These are phyloP conservation scores for Aspergillus diversus DNA, from an alignment of 495 filamentous ascomycete genomes.

Conservation along the genomic window DNA sequence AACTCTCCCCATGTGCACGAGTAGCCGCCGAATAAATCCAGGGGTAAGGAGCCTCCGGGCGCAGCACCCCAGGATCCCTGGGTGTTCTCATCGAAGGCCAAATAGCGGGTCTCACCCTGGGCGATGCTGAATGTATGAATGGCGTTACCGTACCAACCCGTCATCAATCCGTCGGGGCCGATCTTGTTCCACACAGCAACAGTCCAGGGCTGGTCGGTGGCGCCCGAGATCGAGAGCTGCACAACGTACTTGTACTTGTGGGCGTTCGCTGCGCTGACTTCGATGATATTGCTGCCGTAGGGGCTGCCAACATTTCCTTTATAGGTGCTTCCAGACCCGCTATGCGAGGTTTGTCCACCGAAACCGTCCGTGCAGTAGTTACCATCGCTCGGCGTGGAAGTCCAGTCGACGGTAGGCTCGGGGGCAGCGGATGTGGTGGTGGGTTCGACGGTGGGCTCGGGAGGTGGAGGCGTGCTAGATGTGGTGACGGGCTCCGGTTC, in stretches of 20 bases:
- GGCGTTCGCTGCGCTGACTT: constrained; percentile 38
- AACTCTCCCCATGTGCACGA: constrained; percentile 53
- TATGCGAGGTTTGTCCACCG: constrained; percentile 22
- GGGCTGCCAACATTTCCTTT: constrained; percentile 54
- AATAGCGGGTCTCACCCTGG: constrained; percentile 44
- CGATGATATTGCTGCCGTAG: constrained; percentile 58
- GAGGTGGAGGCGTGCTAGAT: constrained; percentile 20
- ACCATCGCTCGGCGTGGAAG: constrained; percentile 26
- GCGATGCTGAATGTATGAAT: constrained; percentile 48
- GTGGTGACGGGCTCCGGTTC: background rate
- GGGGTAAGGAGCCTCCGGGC: constrained; percentile 37
- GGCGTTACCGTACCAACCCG: constrained; percentile 50
- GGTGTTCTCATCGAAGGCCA: constrained; percentile 54
- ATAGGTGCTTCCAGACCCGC: constrained; percentile 38
- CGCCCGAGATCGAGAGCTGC: constrained; percentile 42
- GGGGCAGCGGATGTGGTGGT: constrained; percentile 19
- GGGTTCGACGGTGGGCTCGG: constrained; percentile 3
- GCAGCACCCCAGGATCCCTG: constrained; percentile 46
- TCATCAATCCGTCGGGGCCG: constrained; percentile 44
- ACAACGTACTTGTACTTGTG: constrained; percentile 51
- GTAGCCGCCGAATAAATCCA: constrained; percentile 42
- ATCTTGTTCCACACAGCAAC: constrained; percentile 60
- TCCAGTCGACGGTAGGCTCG: constrained; percentile 32
- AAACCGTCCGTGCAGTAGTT: constrained; percentile 29
- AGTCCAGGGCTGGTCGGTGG: constrained; percentile 35